Conservation (phyloP, 768 basidiomycete genomes). For the Hirschioporus abietinus region DNA sequence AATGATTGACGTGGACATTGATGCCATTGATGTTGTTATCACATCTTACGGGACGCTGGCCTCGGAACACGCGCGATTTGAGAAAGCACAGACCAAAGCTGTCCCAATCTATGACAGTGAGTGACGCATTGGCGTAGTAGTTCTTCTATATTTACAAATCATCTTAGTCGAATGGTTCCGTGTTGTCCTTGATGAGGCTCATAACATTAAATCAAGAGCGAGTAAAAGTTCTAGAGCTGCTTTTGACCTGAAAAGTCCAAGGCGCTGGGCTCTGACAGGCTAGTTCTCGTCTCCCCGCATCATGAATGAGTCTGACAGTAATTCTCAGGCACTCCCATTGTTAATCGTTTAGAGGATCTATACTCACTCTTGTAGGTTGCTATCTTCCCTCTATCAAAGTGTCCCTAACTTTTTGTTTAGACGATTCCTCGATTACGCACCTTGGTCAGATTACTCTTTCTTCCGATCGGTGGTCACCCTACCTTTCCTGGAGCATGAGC, state of each 20-base stretch:
- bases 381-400: slow-evolving; percentile 1
- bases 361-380: slow-evolving; percentile 66
- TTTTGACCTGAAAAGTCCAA: slow-evolving; percentile 71
- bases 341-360: slow-evolving; percentile 88
- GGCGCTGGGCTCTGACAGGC: slow-evolving; percentile 91
- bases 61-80: slow-evolving; percentile 77
- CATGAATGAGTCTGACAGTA: background rate
- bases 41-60: slow-evolving; percentile 89
- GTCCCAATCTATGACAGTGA: slow-evolving; percentile 71
- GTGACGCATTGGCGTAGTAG: slow-evolving; percentile 14
- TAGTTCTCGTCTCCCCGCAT: slow-evolving; percentile 11
- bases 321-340: slow-evolving; percentile 80
- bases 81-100: slow-evolving; percentile 38
- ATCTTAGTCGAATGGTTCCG: slow-evolving; percentile 71
- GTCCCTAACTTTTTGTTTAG: slow-evolving; percentile 28
- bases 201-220: slow-evolving; percentile 85
- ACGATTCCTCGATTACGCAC: slow-evolving; percentile 71
- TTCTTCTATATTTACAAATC: background rate
- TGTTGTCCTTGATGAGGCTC: slow-evolving; percentile 89
- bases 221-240: slow-evolving; percentile 88
- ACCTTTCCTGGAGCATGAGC: slow-evolving; percentile 87
- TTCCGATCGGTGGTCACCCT: slow-evolving; percentile 93
- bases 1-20: slow-evolving; percentile 50
- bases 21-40: slow-evolving; percentile 70
- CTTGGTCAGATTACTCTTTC: slow-evolving; percentile 81